These are phyloP conservation scores for Austroboletus olivaceoglutinosus DNA, from an alignment of 1,284 basidiomycete genomes.

Conservation along the genomic window DNA sequence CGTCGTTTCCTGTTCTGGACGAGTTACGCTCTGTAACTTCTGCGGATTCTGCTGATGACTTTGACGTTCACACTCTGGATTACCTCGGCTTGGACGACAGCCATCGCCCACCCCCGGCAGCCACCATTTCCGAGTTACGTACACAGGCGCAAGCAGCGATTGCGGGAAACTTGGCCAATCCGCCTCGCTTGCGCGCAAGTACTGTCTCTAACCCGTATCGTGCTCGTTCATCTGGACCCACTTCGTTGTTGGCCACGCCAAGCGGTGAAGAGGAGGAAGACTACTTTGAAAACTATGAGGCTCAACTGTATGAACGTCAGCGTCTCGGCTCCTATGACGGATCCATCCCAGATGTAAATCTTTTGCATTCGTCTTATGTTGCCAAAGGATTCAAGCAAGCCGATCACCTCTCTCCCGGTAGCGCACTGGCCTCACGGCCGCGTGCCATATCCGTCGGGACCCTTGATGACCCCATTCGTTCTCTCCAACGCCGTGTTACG, in stretches of 20 bases:
- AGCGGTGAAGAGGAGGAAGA: slow-evolving; percentile 72
- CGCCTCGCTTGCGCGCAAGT: slow-evolving; percentile 79
- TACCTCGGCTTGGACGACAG: slow-evolving; percentile 89
- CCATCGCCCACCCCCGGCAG: slow-evolving; percentile 64
- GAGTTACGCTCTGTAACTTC: slow-evolving; percentile 78
- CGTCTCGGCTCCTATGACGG: slow-evolving; percentile 61
- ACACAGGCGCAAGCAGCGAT: slow-evolving; percentile 87
- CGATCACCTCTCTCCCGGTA: slow-evolving; percentile 58
- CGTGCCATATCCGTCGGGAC: slow-evolving; percentile 90
- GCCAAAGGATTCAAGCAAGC: slow-evolving; percentile 71
- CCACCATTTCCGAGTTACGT: slow-evolving; percentile 80
- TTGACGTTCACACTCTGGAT: slow-evolving; percentile 90
- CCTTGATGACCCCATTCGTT: slow-evolving; percentile 74
- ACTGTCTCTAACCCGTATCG: slow-evolving; percentile 86
- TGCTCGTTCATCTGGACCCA: slow-evolving; percentile 53
- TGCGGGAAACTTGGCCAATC: slow-evolving; percentile 74
- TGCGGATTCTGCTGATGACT: slow-evolving; percentile 80
- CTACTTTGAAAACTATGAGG: slow-evolving; percentile 61
- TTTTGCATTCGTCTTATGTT: slow-evolving; percentile 58
- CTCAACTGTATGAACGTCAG: slow-evolving; percentile 48
- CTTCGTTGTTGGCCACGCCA: slow-evolving; percentile 58
- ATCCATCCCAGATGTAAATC: slow-evolving; percentile 43
- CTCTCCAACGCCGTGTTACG: slow-evolving; percentile 61
- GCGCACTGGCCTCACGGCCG: slow-evolving; percentile 54
- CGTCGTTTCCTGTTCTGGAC: slow-evolving; percentile 65